A percentile compares a stretch with the other conserved stretches of the same genome.
Conservation (phyloP, 1,284 basidiomycete species). For the Afroboletus lepidellus region DNA sequence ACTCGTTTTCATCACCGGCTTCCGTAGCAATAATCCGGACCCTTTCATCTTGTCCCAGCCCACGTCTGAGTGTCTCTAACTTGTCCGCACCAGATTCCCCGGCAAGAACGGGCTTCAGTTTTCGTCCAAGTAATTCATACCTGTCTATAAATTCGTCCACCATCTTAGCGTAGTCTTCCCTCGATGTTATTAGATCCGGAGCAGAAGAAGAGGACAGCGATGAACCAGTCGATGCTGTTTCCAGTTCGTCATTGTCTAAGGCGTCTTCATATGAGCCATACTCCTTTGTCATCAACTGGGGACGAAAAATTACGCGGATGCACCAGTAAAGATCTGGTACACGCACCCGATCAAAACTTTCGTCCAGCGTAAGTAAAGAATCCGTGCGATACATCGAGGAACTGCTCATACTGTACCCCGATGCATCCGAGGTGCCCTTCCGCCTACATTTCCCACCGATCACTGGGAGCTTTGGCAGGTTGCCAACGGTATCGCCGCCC, state of each 20-base stretch:
- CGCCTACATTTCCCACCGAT: conserved; percentile 75
- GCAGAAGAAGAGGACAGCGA: conserved; percentile 60
- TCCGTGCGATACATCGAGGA: conserved; percentile 95
- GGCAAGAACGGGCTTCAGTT: conserved; percentile 73
- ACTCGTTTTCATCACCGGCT: conserved; percentile 41
- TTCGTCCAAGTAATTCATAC: conserved; percentile 90
- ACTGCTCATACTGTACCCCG: conserved; percentile 95
- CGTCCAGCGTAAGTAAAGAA: conserved; percentile 85
- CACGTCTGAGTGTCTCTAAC: conserved; percentile 72
- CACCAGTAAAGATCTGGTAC: background rate
- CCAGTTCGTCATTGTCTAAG: conserved; percentile 40
- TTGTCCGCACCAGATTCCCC: conserved; percentile 76
- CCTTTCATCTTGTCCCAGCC: conserved; percentile 70
- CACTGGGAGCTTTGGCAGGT: conserved; percentile 69
- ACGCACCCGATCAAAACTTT: conserved; percentile 88
- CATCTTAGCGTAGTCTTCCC: conserved; percentile 89
- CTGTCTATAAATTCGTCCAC: conserved; percentile 94
- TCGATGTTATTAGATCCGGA: conserved; percentile 74
- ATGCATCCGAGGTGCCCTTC: conserved; percentile 78
- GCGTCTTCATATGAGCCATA: conserved; percentile 65
- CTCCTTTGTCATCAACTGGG: conserved; percentile 67
- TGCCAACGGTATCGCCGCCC: conserved; percentile 77
- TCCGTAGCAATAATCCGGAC: conserved; percentile 33
- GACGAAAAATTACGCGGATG: conserved; percentile 7
- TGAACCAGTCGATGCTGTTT: conserved; percentile 35